phyloP scores from a whole-genome alignment of 352 stramenopile species.

The Discostella stelligera region DNA sequence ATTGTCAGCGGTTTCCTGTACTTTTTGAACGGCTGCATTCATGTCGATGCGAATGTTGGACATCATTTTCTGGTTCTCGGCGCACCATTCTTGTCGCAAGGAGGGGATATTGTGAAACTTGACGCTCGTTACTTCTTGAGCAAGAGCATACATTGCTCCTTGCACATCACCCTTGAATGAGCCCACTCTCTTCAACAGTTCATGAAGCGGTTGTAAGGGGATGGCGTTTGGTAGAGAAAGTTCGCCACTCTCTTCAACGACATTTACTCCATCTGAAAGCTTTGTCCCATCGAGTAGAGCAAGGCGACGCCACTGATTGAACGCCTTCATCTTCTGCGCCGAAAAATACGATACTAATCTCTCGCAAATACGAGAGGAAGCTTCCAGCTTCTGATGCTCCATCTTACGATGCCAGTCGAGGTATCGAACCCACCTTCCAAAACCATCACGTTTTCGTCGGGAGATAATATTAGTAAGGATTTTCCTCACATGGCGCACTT shows the following conservation, averaged over 20 bases:
- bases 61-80: constrained; percentile 32
- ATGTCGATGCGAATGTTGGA: constrained; percentile 19
- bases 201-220: not conserved
- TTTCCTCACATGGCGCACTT: constrained; percentile 45
- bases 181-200: constrained; percentile 28
- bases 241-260: constrained; percentile 13
- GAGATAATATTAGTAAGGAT: constrained; percentile 47
- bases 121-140: constrained; percentile 48
- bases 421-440: constrained; percentile 44
- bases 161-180: constrained; percentile 45
- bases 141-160: constrained; percentile 40
- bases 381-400: constrained; percentile 36
- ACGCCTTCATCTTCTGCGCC: constrained; percentile 13
- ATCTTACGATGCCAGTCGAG: constrained; percentile 35
- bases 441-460: constrained; percentile 38
- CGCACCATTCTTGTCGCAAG: constrained; percentile 29
- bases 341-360: constrained; percentile 21
- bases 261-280: constrained; percentile 5
- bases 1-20: constrained; percentile 15
- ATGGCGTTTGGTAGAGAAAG: not conserved
- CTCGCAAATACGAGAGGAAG: constrained; percentile 40
- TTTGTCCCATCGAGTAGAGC: constrained; percentile 38
- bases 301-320: constrained; percentile 53
- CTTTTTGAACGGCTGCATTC: constrained; percentile 27
- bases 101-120: constrained; percentile 38